Base-by-base conservation (phyloP, 2,329 filamentous ascomycete species). In the Xylariaceae sp. region DNA sequence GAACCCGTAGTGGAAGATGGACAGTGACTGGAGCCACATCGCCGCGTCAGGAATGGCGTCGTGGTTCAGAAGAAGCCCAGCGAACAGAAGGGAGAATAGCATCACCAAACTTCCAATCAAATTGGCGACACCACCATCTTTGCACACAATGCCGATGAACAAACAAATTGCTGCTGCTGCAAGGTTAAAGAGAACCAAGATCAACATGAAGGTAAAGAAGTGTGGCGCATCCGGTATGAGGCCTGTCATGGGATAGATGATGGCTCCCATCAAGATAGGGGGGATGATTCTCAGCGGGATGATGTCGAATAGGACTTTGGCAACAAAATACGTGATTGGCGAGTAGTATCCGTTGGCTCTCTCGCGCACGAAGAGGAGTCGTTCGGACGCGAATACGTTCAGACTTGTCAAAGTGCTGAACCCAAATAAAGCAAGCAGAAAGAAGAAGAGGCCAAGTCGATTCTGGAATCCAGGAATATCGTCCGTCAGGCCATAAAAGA, bases 391-490 rank as follows among this genome's bases (percentile, higher is more conserved):
- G 64, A 98, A 98, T 9, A 96, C 91, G 22, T 86, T 95, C 41
- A 98, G 73, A 55, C 87, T 94, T 0, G 93, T 97, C 30, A 98
- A 73, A 1, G 91, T 96, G 64, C 89, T 95, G 72, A 98, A 98
- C 9, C 93, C 93, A 56, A 97, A 98, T 2, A 98, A 76, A 0
- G 93, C 89, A 2, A 98, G 77, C 26, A 98, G 76, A 71, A 98
- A 98, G 72, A 98, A 95, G 77, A 98, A 98, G 12, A 98, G 79
- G 48, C 93, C 93, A 4, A 98, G 81, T 16, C 93, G 81, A 64
- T 98, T 98, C 64, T 98, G 93, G 76, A 98, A 98, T 26, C 94
- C 93, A 47, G 89, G 85, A 53, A 98, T 95, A 58, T 98, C 90
- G 58, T 95, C 89, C 1, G 90, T 95, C 36, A 98, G 73, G 2